phyloP scores from a whole-genome alignment of 2,329 filamentous ascomycete genomes.

The Alternaria angustiovoidea region DNA sequence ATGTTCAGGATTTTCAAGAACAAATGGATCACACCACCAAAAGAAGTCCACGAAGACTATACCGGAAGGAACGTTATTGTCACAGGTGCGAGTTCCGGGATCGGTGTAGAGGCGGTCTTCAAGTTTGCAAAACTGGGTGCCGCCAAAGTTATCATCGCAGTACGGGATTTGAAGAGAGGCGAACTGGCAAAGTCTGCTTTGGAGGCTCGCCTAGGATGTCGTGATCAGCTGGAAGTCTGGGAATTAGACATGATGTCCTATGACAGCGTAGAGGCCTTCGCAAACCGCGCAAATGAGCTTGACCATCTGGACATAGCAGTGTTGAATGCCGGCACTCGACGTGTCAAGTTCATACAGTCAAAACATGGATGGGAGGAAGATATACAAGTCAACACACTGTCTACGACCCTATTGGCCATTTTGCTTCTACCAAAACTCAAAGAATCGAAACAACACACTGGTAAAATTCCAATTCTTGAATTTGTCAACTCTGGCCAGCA shows the following conservation, averaged over 20 bases:
- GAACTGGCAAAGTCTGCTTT: slow-evolving; percentile 44
- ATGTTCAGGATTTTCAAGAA: slow-evolving; percentile 38
- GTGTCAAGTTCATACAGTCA: slow-evolving; percentile 32
- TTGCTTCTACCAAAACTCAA: slow-evolving; percentile 56
- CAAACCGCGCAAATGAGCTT: slow-evolving; percentile 37
- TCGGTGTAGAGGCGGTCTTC: slow-evolving; percentile 49
- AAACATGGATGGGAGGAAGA: slow-evolving; percentile 53
- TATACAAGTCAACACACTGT: slow-evolving; percentile 66
- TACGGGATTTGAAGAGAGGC: slow-evolving; percentile 48
- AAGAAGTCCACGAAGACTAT: slow-evolving; percentile 44
- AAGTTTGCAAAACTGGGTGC: slow-evolving; percentile 50
- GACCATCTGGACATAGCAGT: slow-evolving; percentile 49
- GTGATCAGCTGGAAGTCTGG: slow-evolving; percentile 47
- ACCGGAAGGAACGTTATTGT: slow-evolving; percentile 55
- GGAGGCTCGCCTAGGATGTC: slow-evolving; percentile 33
- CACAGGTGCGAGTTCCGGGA: slow-evolving; percentile 53
- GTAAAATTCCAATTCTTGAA: slow-evolving; percentile 40
- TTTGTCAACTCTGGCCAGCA: slow-evolving; percentile 47
- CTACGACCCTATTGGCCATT: slow-evolving; percentile 63
- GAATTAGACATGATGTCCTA: slow-evolving; percentile 49
- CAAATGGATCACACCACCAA: slow-evolving; percentile 48
- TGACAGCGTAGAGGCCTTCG: slow-evolving; percentile 45
- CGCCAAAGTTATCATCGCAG: slow-evolving; percentile 50
- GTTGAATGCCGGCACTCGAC: slow-evolving; percentile 51
- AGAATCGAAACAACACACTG: slow-evolving; percentile 30